Evolutionary conservation across 495 filamentous ascomycete genomes (phyloP).

Genomic region (Xylaria nigripes): DNA sequence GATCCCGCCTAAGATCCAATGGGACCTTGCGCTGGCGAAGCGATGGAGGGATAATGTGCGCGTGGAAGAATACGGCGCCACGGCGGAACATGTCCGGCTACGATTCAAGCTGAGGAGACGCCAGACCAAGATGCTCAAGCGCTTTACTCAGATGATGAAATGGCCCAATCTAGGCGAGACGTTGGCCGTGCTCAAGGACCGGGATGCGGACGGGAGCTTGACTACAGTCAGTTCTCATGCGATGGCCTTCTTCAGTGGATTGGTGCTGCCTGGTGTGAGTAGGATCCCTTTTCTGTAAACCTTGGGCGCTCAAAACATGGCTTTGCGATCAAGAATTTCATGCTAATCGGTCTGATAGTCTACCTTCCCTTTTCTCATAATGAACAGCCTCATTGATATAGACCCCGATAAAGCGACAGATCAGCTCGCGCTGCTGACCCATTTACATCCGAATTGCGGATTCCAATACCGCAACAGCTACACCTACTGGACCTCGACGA

Average conservation of each 20-base stretch:
- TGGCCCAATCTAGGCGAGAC: conserved; percentile 64
- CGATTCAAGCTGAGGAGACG: conserved; percentile 49
- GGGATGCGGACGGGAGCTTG: conserved; percentile 45
- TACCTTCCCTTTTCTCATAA: conserved; percentile 61
- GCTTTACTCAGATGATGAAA: conserved; percentile 60
- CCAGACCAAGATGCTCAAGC: conserved; percentile 55
- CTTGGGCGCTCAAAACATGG: too few species aligned
- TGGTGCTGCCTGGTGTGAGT: conserved; percentile 55
- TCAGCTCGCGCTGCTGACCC: conserved; percentile 51
- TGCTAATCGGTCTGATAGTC: conserved; percentile 20
- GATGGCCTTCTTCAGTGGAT: conserved; percentile 64
- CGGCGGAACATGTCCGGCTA: conserved; percentile 41
- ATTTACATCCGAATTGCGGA: conserved; percentile 54
- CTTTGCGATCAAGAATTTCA: background rate
- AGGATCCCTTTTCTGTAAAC: background rate
- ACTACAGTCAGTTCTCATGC: conserved; percentile 55
- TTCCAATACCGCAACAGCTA: conserved; percentile 61
- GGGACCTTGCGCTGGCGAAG: conserved; percentile 59
- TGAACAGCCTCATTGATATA: conserved; percentile 65
- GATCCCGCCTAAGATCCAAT: conserved; percentile 58
- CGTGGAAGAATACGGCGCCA: conserved; percentile 42
- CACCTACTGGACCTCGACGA: conserved; percentile 63
- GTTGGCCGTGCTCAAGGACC: conserved; percentile 48
- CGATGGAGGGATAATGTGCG: conserved; percentile 60
- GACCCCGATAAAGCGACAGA: conserved; percentile 52